Percentiles rank a stretch among this genome's conserved stretches.
Evolutionary conservation across 2,329 filamentous ascomycete species (phyloP).

Genomic region (Aspergillus sp.): DNA sequence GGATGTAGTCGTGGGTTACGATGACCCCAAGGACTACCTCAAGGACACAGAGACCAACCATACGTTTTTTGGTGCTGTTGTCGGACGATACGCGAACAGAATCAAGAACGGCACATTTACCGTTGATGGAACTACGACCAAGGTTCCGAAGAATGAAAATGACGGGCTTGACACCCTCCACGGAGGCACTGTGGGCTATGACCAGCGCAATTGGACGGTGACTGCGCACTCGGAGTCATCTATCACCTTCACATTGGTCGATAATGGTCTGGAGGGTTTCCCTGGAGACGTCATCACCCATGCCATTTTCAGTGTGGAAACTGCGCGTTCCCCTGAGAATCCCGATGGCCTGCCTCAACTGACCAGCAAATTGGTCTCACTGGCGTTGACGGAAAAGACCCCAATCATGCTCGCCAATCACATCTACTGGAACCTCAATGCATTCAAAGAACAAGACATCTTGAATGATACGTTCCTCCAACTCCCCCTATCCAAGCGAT

Average conservation of each 20-base stretch:
- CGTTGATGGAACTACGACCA: slow-evolving; percentile 43
- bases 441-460: slow-evolving; percentile 39
- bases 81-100: slow-evolving; percentile 52
- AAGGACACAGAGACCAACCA: slow-evolving; percentile 43
- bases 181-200: slow-evolving; percentile 45
- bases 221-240: slow-evolving; percentile 35
- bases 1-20: slow-evolving; percentile 49
- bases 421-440: slow-evolving; percentile 50
- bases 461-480: slow-evolving; percentile 42
- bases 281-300: slow-evolving; percentile 45
- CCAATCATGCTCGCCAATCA: slow-evolving; percentile 49
- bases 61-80: slow-evolving; percentile 45
- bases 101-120: slow-evolving; percentile 55
- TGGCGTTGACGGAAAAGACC: slow-evolving; percentile 42
- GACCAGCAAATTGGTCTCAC: slow-evolving; percentile 40
- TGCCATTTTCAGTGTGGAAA: slow-evolving; percentile 41
- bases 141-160: slow-evolving; percentile 50
- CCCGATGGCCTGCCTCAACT: slow-evolving; percentile 38
- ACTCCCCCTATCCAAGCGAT: slow-evolving; percentile 42
- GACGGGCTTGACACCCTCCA: slow-evolving; percentile 49
- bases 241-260: slow-evolving; percentile 44
- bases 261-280: slow-evolving; percentile 40
- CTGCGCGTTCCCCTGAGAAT: slow-evolving; percentile 29
- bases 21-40: slow-evolving; percentile 41
- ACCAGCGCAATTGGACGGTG: slow-evolving; percentile 47